phyloP scores from a whole-genome alignment of 2,329 filamentous ascomycete genomes.

The Xylaria hypoxylon region DNA sequence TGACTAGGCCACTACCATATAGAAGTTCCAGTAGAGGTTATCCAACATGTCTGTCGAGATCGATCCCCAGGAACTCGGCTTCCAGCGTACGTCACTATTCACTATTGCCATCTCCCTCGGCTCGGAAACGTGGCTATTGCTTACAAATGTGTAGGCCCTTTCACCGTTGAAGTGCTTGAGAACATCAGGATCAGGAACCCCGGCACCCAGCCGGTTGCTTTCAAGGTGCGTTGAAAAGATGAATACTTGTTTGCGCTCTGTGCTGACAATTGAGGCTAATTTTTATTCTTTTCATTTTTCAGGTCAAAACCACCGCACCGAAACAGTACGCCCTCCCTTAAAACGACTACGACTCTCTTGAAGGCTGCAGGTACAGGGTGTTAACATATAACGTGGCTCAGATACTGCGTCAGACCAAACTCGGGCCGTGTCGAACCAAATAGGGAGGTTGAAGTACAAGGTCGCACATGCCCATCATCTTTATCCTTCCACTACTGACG shows the following conservation, averaged over 20 bases:
- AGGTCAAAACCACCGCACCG: constrained; percentile 99
- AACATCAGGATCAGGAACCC: constrained; percentile 74
- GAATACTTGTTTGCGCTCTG: not conserved
- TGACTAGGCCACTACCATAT: not conserved
- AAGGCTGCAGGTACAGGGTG: constrained; percentile 36
- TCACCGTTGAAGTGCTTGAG: constrained; percentile 74
- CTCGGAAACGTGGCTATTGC: constrained; percentile 8
- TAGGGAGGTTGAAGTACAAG: constrained; percentile 90
- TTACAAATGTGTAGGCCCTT: constrained; percentile 64
- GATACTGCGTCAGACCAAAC: constrained; percentile 98
- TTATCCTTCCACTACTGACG: constrained; percentile 44
- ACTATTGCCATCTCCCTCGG: constrained; percentile 38
- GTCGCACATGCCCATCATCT: constrained; percentile 62
- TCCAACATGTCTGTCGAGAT: constrained; percentile 92
- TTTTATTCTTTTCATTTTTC: constrained; percentile 30
- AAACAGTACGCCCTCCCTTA: constrained; percentile 81
- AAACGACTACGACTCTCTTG: constrained; percentile 34
- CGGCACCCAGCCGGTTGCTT: constrained; percentile 71
- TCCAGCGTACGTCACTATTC: constrained; percentile 78
- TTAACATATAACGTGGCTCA: constrained; percentile 56
- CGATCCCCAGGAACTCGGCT: constrained; percentile 89
- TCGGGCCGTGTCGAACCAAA: constrained; percentile 94
- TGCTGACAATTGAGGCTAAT: constrained; percentile 26
- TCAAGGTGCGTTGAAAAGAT: constrained; percentile 67
- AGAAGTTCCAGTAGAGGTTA: constrained; percentile 18